These are phyloP conservation scores for Aspergillus nidulans DNA, from an alignment of 495 filamentous ascomycete genomes.

Conservation along the genomic window DNA sequence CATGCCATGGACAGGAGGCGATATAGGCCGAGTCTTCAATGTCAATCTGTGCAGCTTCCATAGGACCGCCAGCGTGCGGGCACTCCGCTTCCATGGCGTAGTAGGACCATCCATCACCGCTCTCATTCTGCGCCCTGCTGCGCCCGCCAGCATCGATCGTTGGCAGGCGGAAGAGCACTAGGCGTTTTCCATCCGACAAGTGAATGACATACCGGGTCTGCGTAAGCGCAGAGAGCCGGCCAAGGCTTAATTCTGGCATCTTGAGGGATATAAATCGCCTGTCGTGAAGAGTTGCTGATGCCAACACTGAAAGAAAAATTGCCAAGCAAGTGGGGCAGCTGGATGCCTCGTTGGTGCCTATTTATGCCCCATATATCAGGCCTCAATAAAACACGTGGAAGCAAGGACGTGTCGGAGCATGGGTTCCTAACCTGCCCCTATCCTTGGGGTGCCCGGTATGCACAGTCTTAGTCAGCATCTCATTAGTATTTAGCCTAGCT, in stretches of 20 bases:
- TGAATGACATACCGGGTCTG: slow-evolving; percentile 46
- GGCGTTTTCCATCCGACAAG: slow-evolving; percentile 46
- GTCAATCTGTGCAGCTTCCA: slow-evolving; percentile 47
- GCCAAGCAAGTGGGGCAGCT: not conserved
- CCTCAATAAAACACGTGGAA: not conserved
- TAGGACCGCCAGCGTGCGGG: slow-evolving; percentile 49
- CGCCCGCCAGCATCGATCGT: slow-evolving; percentile 32
- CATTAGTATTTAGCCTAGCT: too few relatives aligned
- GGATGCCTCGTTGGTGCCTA: too few relatives aligned
- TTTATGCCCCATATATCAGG: not conserved
- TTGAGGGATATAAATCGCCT: not conserved
- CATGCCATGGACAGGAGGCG: slow-evolving; percentile 53
- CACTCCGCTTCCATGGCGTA: slow-evolving; percentile 53
- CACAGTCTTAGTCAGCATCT: too few relatives aligned
- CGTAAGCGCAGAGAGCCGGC: slow-evolving; percentile 20
- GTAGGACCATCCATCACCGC: slow-evolving; percentile 43
- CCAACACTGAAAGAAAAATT: not conserved
- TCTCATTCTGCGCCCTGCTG: slow-evolving; percentile 25
- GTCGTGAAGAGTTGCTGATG: not conserved
- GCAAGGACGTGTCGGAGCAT: too few relatives aligned
- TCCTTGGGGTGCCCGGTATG: too few relatives aligned
- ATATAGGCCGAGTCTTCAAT: slow-evolving; percentile 53
- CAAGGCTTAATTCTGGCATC: slow-evolving; percentile 7
- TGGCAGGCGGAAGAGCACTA: slow-evolving; percentile 48
- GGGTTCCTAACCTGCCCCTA: too few relatives aligned